Conservation (phyloP, 1,139 yeast genomes). For the Blastobotrys indianensis region DNA sequence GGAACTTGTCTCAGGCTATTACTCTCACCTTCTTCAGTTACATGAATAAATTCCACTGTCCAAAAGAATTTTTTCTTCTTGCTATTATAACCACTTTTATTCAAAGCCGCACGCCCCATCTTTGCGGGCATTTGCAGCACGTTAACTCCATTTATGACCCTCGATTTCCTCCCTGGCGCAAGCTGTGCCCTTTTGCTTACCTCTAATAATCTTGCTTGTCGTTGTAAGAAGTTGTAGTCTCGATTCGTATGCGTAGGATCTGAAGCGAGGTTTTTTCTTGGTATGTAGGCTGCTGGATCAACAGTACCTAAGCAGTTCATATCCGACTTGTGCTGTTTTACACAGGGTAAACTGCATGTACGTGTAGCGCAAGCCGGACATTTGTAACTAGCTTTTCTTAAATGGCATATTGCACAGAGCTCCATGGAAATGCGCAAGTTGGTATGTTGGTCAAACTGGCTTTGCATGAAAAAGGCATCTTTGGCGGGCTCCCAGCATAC, state of each 20-base stretch:
- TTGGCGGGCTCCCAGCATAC: not conserved
- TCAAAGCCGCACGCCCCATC: constrained; percentile 61
- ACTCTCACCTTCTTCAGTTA: constrained; percentile 13
- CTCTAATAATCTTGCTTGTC: constrained; percentile 53
- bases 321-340: constrained; percentile 58
- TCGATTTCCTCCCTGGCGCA: not conserved
- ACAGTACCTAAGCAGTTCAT: constrained; percentile 61
- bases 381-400: constrained; percentile 48
- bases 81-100: constrained; percentile 72
- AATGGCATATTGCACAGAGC: constrained; percentile 17
- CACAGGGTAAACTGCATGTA: constrained; percentile 71
- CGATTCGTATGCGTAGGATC: constrained; percentile 51
- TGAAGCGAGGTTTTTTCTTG: constrained; percentile 18
- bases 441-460: too few species aligned
- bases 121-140: constrained; percentile 60
- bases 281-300: constrained; percentile 55
- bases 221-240: constrained; percentile 72
- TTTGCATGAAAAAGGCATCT: not conserved
- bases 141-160: constrained; percentile 40
- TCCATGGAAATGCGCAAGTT: not conserved
- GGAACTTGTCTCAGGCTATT: not conserved
- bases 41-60: constrained; percentile 63
- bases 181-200: constrained; percentile 23
- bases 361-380: constrained; percentile 73
- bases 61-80: constrained; percentile 57